Evolutionary conservation across 2,329 filamentous ascomycete genomes (phyloP), one percentile per base, ranked within the genome.

Genomic region (Fusarium scirpi): DNA sequence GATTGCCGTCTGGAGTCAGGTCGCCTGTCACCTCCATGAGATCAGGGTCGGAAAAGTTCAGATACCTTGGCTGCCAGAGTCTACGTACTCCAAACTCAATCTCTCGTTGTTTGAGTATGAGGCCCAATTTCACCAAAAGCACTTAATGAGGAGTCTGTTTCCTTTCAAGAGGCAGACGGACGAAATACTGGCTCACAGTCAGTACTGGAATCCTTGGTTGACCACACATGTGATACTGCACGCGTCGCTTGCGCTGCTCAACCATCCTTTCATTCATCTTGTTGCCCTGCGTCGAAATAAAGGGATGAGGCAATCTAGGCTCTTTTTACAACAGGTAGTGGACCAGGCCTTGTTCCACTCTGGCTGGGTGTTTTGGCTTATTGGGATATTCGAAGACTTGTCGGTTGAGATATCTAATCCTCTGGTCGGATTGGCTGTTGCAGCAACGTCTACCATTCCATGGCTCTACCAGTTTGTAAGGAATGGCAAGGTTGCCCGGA

Each of bases 181-280:
- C 2, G 61, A 64, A 8, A 63, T 64, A 25, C 2, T 18, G 13
- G 22, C 34, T 11, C 15, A n/a, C 15, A 13, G 27, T 3, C 27
- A 63, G 16, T 64, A 64, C 22, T 64, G 61, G 61, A 32, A 64
- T 10, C 58, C 61, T 1, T 64, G 61, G 61, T 12, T 64, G 6
- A 64, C 48, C 1, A 64, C 61, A 8, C 61, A 64, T 44, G 29
- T 64, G 1, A 34, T 64, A 4, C 25, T 64, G 3, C 61, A 64
- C 8, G 61, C 61, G 3, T 64, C 58, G 9, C 61, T 64, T 12
- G 61, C 61, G 3, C n/a, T 64, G 9, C 22, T 64, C 0, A 64
- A 64, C 9, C 61, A 63, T 3, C 61, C 58, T 3, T 64, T 64
- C 8, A 40, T 63, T 1, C 61, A 64, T 9, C 44, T 64, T 2